Evolutionary conservation across 2,329 filamentous ascomycete species (phyloP).

Genomic region (Sclerotinia trifoliorum): DNA sequence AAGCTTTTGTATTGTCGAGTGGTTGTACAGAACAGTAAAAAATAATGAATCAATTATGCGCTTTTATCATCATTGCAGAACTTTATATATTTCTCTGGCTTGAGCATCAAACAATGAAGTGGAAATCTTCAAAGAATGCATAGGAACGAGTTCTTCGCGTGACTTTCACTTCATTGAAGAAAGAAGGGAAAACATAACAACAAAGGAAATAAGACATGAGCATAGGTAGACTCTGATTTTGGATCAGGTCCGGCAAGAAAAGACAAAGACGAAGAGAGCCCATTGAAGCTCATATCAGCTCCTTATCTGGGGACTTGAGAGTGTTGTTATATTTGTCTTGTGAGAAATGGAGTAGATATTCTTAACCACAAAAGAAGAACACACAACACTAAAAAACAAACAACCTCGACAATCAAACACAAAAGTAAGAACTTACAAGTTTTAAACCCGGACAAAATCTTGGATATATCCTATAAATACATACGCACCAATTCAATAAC

Average conservation of each 20-base stretch:
- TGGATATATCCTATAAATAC: no score
- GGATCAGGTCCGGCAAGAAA: not conserved
- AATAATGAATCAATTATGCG: not conserved
- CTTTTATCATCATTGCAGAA: not conserved
- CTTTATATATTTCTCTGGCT: not conserved
- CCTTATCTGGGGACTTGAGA: no score
- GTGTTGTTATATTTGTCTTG: not conserved
- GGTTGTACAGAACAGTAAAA: not conserved
- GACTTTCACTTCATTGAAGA: not conserved
- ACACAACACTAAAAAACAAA: no score
- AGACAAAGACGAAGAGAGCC: not conserved
- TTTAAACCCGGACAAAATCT: no score
- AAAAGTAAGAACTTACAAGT: no score
- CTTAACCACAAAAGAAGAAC: no score
- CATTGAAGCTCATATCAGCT: not conserved
- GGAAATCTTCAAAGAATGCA: conserved; percentile 1
- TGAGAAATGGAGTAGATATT: not conserved
- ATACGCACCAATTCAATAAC: no score
- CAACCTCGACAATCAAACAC: no score
- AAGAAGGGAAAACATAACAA: not conserved
- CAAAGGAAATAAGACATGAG: not conserved
- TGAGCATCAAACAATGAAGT: not conserved
- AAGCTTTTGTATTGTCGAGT: not conserved
- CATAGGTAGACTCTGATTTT: not conserved
- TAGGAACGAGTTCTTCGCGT: not conserved